A percentile compares a stretch with the other conserved stretches of the same genome.
phyloP scores from a whole-genome alignment of 768 basidiomycete species.

The Leccinellum albellum region DNA sequence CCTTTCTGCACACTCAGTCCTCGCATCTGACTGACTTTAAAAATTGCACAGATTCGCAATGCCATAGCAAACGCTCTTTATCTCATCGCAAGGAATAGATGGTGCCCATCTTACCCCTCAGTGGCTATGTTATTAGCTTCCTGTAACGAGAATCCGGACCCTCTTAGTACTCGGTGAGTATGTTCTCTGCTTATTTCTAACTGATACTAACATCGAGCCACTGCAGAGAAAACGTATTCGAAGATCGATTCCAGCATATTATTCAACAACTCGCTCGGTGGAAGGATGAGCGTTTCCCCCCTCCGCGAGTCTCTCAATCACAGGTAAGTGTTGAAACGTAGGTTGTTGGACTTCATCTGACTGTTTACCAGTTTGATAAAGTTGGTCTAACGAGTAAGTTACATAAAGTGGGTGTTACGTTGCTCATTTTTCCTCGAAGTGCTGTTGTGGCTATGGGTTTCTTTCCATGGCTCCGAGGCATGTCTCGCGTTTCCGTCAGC shows the following conservation, averaged over 20 bases:
- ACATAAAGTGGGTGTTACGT: not conserved
- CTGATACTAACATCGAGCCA: not conserved
- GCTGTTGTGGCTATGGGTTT: constrained; percentile 76
- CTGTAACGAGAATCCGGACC: constrained; percentile 50
- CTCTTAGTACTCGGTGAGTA: constrained; percentile 56
- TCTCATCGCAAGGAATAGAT: constrained; percentile 53
- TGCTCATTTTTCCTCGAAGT: constrained; percentile 43
- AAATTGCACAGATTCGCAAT: constrained; percentile 52
- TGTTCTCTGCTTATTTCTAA: not conserved
- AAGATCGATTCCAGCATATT: constrained; percentile 54
- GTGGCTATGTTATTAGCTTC: constrained; percentile 51
- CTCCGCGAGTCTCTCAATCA: constrained; percentile 83
- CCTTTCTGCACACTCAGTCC: not conserved
- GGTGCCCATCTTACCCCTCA: constrained; percentile 65
- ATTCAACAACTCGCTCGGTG: constrained; percentile 58
- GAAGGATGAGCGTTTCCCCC: constrained; percentile 75
- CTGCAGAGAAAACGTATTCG: constrained; percentile 51
- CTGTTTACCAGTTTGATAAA: constrained; percentile 70
- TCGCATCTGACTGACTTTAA: not conserved
- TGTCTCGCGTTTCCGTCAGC: constrained; percentile 74
- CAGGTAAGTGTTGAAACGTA: constrained; percentile 38
- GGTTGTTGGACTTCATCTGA: constrained; percentile 9
- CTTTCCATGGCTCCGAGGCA: constrained; percentile 71
- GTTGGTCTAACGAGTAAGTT: constrained; percentile 73
- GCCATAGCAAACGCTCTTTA: constrained; percentile 67